Percentiles rank a stretch among this genome's conserved stretches.
Evolutionary conservation across 306 rosid species (phyloP).

Genomic region (Argentina anserina): DNA sequence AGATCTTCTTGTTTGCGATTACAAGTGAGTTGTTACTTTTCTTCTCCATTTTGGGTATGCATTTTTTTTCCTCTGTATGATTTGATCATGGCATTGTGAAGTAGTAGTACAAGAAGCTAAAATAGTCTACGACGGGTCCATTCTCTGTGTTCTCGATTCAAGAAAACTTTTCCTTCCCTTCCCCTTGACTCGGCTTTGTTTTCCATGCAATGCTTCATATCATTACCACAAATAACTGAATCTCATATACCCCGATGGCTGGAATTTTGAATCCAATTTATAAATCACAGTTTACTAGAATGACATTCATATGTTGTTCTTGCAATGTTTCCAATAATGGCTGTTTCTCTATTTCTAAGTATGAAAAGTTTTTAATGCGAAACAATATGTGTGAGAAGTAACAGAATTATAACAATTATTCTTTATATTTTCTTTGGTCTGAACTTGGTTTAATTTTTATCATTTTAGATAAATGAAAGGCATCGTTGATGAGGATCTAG

Average conservation of each 20-base stretch:
- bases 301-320: not conserved
- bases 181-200: not conserved
- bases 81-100: not conserved
- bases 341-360: not conserved
- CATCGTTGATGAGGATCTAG: not conserved
- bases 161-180: not conserved
- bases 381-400: not conserved
- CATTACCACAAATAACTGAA: not conserved
- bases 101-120: not conserved
- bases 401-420: not conserved
- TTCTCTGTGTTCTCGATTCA: not conserved
- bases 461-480: not conserved
- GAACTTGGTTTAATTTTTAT: not conserved
- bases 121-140: not conserved
- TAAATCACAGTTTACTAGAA: not conserved
- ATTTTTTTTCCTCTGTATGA: not conserved
- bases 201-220: no score
- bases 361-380: not conserved
- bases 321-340: not conserved
- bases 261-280: not conserved
- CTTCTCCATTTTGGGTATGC: no score
- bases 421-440: not conserved
- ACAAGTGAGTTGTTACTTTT: constrained; percentile 21
- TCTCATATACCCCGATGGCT: not conserved
- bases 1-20: constrained; percentile 35